Evolutionary conservation across 2,329 filamentous ascomycete genomes (phyloP), one percentile per base, ranked within the genome.

Genomic region (Aspergillus ruber): DNA sequence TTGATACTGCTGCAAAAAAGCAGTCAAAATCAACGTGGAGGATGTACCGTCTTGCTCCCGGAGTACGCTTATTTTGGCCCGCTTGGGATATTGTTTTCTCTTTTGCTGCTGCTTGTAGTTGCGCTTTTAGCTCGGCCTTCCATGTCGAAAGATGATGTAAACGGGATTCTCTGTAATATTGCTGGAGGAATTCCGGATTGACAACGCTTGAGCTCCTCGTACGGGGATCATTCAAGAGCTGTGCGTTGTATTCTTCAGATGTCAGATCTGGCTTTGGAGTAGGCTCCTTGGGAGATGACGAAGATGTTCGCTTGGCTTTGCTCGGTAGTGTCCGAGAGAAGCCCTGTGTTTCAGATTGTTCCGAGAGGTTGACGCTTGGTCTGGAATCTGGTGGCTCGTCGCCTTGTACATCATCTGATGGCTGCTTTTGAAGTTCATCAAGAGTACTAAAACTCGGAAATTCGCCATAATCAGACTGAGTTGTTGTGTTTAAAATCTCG

Each of bases 11-110:
- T 50, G 90, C 95, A 68, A 98, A 98, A 71, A 98, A 98, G 67
- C 90, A 93, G 69, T 98, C 94, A 65, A 98, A 98, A 63, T 98
- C 93, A 25, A 98, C 89, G 60, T 98, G 93, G 62, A 98, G 80
- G 45, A 98, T 79, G 59, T 97, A 98, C 44, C 86, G 75, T 50
- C 90, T 78, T 3, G 83, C 71, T 0, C 85, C 86, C 10, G 79
- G 74, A 21, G 76, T 75, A 38, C 76, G 75, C 58, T 83, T 78
- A 48, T 72, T 72, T 74, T 56, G 72, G 5, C 53, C 64, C 57
- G 63, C 77, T 69, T 64, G 63, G 17, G 65, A 71, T 68, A 64
- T 58, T 8, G 64, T 66, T 60, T 84, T 88, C 56, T 94, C 86
- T 1, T 81, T 79, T 7, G 90, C 84, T 47, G 95, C 73, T 6